Percentiles rank a stretch among this genome's conserved stretches.
These are phyloP conservation scores for Vitis hybrid DNA, from an alignment of 177 flowering plant species.

Conservation along the genomic window DNA sequence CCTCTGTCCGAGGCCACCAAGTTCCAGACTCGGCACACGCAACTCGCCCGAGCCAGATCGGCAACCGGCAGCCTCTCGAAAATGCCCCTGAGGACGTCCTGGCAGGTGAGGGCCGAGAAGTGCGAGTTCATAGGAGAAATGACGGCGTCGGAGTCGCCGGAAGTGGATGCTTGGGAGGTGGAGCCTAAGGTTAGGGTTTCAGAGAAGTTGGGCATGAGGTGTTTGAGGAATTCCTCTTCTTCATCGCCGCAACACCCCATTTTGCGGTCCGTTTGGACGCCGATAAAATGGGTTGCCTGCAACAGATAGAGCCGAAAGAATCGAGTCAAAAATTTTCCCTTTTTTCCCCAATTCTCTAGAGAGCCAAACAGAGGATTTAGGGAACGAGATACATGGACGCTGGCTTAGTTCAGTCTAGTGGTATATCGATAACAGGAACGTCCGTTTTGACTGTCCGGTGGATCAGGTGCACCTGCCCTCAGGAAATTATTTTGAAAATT, in stretches of 20 bases:
- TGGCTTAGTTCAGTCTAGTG: no score
- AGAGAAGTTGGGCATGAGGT: constrained; percentile 12
- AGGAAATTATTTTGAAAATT: no score
- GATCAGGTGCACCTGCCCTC: no score
- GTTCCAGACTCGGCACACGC: constrained; percentile 82
- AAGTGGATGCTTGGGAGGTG: constrained; percentile 2
- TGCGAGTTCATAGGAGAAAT: constrained; percentile 81
- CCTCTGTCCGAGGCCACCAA: constrained; percentile 66
- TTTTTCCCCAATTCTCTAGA: no score
- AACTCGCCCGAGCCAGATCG: constrained; percentile 86
- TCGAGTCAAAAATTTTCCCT: no score
- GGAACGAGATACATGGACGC: no score
- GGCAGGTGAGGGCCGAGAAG: constrained; percentile 56
- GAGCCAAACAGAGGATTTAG: no score
- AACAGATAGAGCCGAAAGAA: no score
- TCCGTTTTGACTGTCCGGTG: no score
- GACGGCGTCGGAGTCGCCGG: constrained; percentile 14
- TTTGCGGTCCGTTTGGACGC: background rate
- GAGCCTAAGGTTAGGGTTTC: constrained; percentile 1
- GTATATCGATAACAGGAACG: no score
- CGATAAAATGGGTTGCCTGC: no score
- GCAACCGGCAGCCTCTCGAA: constrained; percentile 54
- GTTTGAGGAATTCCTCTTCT: constrained; percentile 37
- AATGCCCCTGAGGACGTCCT: constrained; percentile 67
- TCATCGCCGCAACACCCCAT: constrained; percentile 61